These are phyloP conservation scores for Clavispora santaluciae DNA, from an alignment of 805 yeast genomes.

Conservation along the genomic window DNA sequence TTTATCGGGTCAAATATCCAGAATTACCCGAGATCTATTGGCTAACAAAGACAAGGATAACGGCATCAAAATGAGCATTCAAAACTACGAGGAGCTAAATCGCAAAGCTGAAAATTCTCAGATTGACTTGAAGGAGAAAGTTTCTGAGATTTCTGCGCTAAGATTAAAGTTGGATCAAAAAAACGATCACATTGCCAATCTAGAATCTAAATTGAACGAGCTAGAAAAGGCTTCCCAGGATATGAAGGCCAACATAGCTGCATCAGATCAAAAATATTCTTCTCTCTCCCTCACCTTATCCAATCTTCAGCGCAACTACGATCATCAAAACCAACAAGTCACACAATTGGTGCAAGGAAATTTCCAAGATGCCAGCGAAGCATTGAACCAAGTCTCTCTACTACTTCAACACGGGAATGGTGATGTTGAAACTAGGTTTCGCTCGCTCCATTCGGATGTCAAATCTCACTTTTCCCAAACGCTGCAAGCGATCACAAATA, in stretches of 20 bases:
- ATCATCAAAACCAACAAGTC: constrained; percentile 4
- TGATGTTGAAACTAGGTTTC: not conserved
- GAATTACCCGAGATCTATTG: constrained; percentile 53
- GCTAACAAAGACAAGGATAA: constrained; percentile 57
- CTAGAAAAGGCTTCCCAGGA: not conserved
- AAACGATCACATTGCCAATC: not conserved
- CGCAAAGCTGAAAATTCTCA: constrained; percentile 8
- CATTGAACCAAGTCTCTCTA: not conserved
- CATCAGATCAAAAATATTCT: not conserved
- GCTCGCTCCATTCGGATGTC: not conserved
- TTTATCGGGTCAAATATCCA: constrained; percentile 50
- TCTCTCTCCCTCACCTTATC: not conserved
- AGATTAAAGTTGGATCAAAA: not conserved
- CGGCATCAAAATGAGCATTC: constrained; percentile 60
- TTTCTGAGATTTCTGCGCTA: constrained; percentile 3
- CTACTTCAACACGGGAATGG: not conserved
- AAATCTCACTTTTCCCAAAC: not conserved
- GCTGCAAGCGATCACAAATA: not conserved
- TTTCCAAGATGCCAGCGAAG: constrained; percentile 1
- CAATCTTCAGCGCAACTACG: constrained; percentile 2
- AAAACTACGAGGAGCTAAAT: constrained; percentile 38
- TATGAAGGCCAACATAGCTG: not conserved
- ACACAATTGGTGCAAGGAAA: constrained; percentile 2
- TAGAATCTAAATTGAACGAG: not conserved
- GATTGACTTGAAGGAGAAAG: constrained; percentile 8